Evolutionary conservation across 805 yeast species (phyloP).

Genomic region (Candida ipomoeae): DNA sequence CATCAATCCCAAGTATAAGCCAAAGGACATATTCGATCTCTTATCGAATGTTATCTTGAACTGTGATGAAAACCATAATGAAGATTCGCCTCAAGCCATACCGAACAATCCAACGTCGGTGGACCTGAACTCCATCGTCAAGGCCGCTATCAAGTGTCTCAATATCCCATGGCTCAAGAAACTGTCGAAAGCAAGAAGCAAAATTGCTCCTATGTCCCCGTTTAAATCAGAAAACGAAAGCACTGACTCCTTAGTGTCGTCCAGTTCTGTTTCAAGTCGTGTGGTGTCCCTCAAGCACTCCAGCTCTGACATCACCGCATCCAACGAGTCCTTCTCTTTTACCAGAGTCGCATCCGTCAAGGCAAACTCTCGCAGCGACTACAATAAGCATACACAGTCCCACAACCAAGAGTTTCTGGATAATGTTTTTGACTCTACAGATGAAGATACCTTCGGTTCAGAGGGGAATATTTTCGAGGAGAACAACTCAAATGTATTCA

Average conservation of each 20-base stretch:
- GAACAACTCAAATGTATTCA: conserved; percentile 30
- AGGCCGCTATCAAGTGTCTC: conserved; percentile 33
- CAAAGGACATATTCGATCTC: conserved; percentile 47
- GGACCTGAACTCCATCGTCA: conserved; percentile 19
- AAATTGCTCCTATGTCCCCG: background rate
- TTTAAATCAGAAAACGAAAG: background rate
- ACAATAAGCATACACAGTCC: conserved; percentile 29
- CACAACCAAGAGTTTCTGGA: conserved; percentile 20
- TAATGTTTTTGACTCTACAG: background rate
- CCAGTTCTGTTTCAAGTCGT: background rate
- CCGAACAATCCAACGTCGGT: background rate
- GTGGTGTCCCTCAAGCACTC: conserved; percentile 6
- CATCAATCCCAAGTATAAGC: conserved; percentile 52
- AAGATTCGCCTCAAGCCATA: background rate
- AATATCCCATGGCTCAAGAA: conserved; percentile 31
- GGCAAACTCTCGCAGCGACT: conserved; percentile 32
- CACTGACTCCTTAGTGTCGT: background rate
- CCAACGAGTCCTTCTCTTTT: conserved; percentile 15
- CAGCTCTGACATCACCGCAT: conserved; percentile 13
- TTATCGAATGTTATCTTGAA: conserved; percentile 44
- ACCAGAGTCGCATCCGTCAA: conserved; percentile 30
- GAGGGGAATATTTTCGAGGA: conserved; percentile 11
- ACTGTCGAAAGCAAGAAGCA: background rate
- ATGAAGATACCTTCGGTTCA: background rate
- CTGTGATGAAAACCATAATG: conserved; percentile 11